Evolutionary conservation across 169 alveolate genomes (phyloP).

Genomic region (Prorocentrum cordatum): DNA sequence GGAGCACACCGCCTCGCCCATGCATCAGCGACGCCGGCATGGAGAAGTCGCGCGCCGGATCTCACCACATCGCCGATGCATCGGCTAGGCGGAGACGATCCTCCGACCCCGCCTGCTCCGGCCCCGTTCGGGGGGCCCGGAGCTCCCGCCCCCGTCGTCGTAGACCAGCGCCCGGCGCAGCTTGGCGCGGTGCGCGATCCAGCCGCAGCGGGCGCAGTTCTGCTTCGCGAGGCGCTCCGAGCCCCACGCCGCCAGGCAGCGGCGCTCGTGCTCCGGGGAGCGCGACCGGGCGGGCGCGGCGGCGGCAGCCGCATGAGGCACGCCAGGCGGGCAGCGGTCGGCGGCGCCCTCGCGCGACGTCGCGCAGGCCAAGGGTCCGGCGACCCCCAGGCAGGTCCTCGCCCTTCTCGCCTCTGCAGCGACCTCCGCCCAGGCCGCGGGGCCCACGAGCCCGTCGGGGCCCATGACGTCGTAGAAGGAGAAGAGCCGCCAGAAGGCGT

Average conservation of each 20-base stretch:
- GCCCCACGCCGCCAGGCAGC: background rate
- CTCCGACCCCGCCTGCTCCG: background rate
- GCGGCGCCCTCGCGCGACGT: background rate
- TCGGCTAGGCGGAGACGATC: background rate
- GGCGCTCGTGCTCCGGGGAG: conserved; percentile 15
- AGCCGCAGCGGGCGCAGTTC: conserved; percentile 44
- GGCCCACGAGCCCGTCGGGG: background rate
- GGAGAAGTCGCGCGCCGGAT: background rate
- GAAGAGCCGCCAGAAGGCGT: background rate
- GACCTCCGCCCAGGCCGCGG: background rate
- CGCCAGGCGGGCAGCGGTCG: background rate
- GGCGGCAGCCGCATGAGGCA: background rate
- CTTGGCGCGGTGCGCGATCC: conserved; percentile 13
- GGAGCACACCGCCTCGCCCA: background rate
- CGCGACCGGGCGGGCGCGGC: conserved; percentile 18
- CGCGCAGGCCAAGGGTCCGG: background rate
- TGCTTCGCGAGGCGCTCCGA: conserved; percentile 4
- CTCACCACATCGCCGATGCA: background rate
- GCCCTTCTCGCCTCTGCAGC: background rate
- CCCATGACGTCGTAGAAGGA: conserved; percentile 42
- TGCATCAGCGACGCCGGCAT: background rate
- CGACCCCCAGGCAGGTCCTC: background rate
- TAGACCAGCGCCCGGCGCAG: background rate
- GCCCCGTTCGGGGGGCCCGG: background rate
- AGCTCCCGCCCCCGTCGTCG: background rate